Base-by-base conservation (phyloP, 1,139 yeast genomes). In the Pichia sp. region DNA sequence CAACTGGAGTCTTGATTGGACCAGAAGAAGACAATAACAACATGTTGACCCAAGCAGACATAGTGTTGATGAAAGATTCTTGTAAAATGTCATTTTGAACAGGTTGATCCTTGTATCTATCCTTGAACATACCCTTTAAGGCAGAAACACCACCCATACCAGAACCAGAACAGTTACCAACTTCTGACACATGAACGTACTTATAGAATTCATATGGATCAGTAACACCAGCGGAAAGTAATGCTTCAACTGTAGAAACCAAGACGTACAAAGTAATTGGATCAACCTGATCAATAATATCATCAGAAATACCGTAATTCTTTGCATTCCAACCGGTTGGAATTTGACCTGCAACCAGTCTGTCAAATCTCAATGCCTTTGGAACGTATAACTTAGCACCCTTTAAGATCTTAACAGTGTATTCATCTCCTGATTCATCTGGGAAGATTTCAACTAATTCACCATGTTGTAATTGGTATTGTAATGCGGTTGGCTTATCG, bases 131-230 rank as follows among this genome's bases (percentile, higher is more conserved):
- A 58, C 97, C 97, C 68, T 95, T 85, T 64, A 92, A 72, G 47
- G 98, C 98, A 58, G 84, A 67, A 55, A 90, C 95, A 82, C 98
- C 98, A 70, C 98, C 98, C 95, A 92, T 90, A 79, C 98, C 98
- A 48, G 97, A 88, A 73, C 98, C 98, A 44, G 96, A 85, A 76
- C 97, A 88, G 79, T 92, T 92, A 73, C 98, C 98, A 57, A 92
- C 90, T 70, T 92, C 97, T 43, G 97, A 88, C 51, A 92, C 95
- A 67, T 92, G 98, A 47, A 94, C 95, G 64, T 92, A 94, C 71
- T 92, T 84, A 77, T 92, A 92, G 76, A 94, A 87, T 73, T 92
- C 98, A 65, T 87, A 92, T 52, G 98, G 98, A 66, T 92, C 98
- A 50, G 96, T 87, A 60, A 92, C 72, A 82, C 98, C 98, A 54